Evolutionary conservation across 2,329 filamentous ascomycete species (phyloP), one percentile per base, ranked within the genome.

Genomic region (Apiospora phragmitis): DNA sequence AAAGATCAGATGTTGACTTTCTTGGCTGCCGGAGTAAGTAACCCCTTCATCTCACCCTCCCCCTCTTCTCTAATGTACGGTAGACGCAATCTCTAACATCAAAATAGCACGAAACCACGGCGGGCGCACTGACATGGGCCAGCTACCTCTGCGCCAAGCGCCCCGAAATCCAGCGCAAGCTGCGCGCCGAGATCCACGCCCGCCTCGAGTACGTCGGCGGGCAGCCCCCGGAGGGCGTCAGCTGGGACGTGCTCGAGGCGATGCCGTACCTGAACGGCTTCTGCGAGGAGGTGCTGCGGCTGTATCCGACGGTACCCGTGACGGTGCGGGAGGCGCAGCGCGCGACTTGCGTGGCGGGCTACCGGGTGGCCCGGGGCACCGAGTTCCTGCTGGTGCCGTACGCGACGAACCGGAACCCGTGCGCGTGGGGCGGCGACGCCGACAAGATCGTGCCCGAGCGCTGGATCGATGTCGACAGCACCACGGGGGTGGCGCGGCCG

Each of bases 401-500:
- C 84, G 92, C 92, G 9, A 88, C 91, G 77, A 97, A 98, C 84
- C 89, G 88, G 32, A 89, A 89, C 72, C 84, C 83, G 51, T 81
- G 84, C 1, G 84, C 94, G 14, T 98, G 95, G 95, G 95, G 95
- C 0, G 80, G 85, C 0, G 92, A 95, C 75, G 94, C 94, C 0
- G 81, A 83, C 38, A 83, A 88, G 66, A 97, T 98, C 85, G 89
- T 93, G 70, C 94, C 94, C 0, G 93, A 94, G 51, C 86, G 93
- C 21, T 95, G 93, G 93, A 85, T 92, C 77, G 73, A 75, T 16
- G 76, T 75, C 69, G 70, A 76, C n/a, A 16, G 29, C 6, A 18
- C 8, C 16, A 59, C 51, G 29, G 51, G 51, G 6, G 51, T 32
- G 16, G 16, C 51, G 5, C 7, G 51, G 2, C 29, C 29, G 14